Evolutionary conservation across 768 basidiomycete genomes (phyloP).

Genomic region (Cystoderma amianthinum): DNA sequence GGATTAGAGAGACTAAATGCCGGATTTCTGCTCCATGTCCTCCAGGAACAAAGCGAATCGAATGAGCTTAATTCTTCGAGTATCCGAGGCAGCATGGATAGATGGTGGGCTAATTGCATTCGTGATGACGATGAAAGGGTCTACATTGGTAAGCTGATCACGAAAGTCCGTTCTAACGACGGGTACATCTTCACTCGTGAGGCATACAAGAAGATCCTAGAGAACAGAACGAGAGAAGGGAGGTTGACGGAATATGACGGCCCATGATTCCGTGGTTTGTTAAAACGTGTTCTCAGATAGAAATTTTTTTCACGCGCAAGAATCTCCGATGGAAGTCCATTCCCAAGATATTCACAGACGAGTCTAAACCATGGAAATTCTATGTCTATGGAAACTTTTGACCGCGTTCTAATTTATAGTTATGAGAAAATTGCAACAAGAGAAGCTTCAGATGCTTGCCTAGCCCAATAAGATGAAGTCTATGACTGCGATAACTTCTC

Average conservation of each 20-base stretch:
- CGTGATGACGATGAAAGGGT: constrained; percentile 51
- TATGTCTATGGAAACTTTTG: no score
- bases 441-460: no score
- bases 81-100: constrained; percentile 60
- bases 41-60: constrained; percentile 62
- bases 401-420: no score
- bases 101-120: constrained; percentile 74
- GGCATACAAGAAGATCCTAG: constrained; percentile 45
- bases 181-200: constrained; percentile 48
- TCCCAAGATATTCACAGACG: no score
- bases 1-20: constrained; percentile 58
- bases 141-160: constrained; percentile 46
- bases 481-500: constrained; percentile 24
- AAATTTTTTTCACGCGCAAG: background rate
- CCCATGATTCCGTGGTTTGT: background rate
- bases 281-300: no score
- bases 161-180: constrained; percentile 35
- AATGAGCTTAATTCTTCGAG: constrained; percentile 39
- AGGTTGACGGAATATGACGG: constrained; percentile 16
- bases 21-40: constrained; percentile 62
- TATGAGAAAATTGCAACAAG: no score
- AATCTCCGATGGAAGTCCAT: no score
- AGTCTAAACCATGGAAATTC: no score
- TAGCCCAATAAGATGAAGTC: no score
- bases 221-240: constrained; percentile 29